A percentile compares a stretch with the other conserved stretches of the same genome.
Evolutionary conservation across 1,284 basidiomycete genomes (phyloP).

Genomic region (Pascua guehoae): DNA sequence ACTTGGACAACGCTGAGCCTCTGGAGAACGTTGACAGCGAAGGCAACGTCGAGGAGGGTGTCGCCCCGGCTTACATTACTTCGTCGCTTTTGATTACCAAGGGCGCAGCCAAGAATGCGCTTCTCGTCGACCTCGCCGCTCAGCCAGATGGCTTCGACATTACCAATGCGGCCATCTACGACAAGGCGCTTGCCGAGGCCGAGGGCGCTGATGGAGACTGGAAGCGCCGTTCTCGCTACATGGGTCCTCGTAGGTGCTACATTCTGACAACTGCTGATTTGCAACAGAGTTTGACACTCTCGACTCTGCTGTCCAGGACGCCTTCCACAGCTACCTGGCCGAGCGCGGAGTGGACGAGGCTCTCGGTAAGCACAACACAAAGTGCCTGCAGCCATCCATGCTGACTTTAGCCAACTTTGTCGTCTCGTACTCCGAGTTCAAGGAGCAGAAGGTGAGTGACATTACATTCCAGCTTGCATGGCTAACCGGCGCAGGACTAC

Average conservation of each 20-base stretch:
- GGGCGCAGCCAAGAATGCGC: conserved; percentile 55
- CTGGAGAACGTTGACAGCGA: conserved; percentile 15
- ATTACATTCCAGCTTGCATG: not conserved
- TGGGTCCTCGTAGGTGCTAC: conserved; percentile 68
- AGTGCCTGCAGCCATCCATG: conserved; percentile 14
- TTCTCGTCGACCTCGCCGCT: conserved; percentile 74
- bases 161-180: conserved; percentile 81
- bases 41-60: conserved; percentile 45
- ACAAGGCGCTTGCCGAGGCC: conserved; percentile 72
- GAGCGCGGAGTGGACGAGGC: conserved; percentile 83
- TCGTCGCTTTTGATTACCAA: conserved; percentile 73
- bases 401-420: conserved; percentile 61
- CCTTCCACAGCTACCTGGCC: conserved; percentile 75
- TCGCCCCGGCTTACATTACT: conserved; percentile 61
- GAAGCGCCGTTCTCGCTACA: conserved; percentile 84
- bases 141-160: conserved; percentile 80
- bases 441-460: conserved; percentile 75
- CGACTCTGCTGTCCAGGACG: conserved; percentile 78
- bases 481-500: conserved; percentile 70
- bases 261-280: not conserved
- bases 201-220: conserved; percentile 87
- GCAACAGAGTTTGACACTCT: conserved; percentile 75
- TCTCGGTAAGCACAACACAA: conserved; percentile 54
- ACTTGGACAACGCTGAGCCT: conserved; percentile 36
- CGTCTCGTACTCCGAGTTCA: conserved; percentile 76